Evolutionary conservation across 1,284 basidiomycete genomes (phyloP).

Genomic region (Meira miltonrushii): DNA sequence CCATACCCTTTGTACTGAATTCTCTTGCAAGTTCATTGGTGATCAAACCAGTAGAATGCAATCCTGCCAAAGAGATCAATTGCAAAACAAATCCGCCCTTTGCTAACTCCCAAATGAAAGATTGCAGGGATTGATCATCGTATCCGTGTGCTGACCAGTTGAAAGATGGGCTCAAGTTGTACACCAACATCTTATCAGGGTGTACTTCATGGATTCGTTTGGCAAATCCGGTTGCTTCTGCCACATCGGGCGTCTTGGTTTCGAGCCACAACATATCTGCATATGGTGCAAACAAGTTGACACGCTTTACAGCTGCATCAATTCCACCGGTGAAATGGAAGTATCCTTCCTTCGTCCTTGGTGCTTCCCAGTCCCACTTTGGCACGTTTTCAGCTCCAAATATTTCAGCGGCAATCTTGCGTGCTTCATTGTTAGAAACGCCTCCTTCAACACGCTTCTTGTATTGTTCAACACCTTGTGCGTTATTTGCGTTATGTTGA

Average conservation of each 20-base stretch:
- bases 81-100: constrained; percentile 50
- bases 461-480: constrained; percentile 56
- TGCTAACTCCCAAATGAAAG: constrained; percentile 50
- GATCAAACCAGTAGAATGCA: constrained; percentile 45
- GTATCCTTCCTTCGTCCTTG: constrained; percentile 84
- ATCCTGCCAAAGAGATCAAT: constrained; percentile 51
- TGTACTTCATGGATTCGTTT: constrained; percentile 67
- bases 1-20: constrained; percentile 62
- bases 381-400: constrained; percentile 60
- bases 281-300: constrained; percentile 64
- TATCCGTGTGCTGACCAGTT: constrained; percentile 84
- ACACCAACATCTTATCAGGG: constrained; percentile 81
- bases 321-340: constrained; percentile 83
- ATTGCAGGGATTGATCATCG: constrained; percentile 58
- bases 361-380: constrained; percentile 87
- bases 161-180: constrained; percentile 88
- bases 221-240: constrained; percentile 74
- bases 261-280: constrained; percentile 61
- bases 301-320: constrained; percentile 75
- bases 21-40: constrained; percentile 46
- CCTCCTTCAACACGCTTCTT: constrained; percentile 57
- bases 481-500: constrained; percentile 40
- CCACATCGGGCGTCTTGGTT: constrained; percentile 76
- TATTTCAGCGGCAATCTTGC: constrained; percentile 67
- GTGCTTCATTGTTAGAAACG: constrained; percentile 70